Conservation (phyloP, 139 green algal species). For the Eudorina sp. region DNA sequence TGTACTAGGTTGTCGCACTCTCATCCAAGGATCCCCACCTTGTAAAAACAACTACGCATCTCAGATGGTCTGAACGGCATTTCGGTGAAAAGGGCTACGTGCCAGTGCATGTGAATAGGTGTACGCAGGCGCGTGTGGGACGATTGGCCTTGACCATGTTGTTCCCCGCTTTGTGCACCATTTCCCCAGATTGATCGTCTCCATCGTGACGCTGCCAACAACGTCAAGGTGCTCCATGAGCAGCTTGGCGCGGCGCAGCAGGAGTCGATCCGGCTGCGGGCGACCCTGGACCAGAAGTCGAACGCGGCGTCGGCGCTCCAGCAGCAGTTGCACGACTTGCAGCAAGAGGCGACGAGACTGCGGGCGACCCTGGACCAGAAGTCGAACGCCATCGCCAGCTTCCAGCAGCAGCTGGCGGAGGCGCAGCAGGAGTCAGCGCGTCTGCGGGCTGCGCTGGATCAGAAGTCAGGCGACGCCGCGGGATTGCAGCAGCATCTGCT, state of each 20-base stretch:
- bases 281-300: neutral
- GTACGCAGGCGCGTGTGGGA: too few relatives aligned
- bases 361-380: neutral
- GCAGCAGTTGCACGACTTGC: constrained; percentile 21
- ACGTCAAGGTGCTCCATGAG: constrained; percentile 14
- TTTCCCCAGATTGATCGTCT: constrained; percentile 12
- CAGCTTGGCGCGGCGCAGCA: neutral
- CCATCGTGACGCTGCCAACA: neutral
- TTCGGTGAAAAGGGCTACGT: too few relatives aligned
- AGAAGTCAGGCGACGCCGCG: neutral
- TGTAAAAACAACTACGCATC: too few relatives aligned
- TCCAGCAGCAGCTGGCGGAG: constrained; percentile 26
- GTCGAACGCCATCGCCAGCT: neutral
- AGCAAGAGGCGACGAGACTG: neutral
- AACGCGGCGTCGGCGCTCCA: neutral
- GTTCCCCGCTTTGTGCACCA: too few relatives aligned
- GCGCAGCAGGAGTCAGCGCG: neutral
- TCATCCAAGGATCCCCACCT: too few relatives aligned
- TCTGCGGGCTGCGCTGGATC: neutral
- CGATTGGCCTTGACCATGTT: too few relatives aligned
- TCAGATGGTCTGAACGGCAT: too few relatives aligned
- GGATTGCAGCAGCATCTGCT: neutral
- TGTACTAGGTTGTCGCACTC: too few relatives aligned
- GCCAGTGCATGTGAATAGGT: too few relatives aligned
- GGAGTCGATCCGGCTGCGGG: neutral